Base-by-base conservation (phyloP, 192 early-diverging fungal genomes). In the Spizellomyces sp. region DNA sequence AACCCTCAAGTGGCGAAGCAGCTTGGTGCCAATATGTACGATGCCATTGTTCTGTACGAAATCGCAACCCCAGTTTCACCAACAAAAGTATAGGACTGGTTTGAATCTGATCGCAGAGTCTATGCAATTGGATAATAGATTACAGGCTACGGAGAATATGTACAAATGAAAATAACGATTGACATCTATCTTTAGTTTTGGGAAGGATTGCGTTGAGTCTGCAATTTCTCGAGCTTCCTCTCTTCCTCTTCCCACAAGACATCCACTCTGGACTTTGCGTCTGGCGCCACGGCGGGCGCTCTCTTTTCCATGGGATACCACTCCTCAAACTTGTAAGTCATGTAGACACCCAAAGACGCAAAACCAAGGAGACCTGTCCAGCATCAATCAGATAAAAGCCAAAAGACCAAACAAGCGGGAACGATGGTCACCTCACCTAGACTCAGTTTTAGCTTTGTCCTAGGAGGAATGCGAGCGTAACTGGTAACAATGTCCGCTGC, bases 21-120 rank as follows among this genome's bases (percentile, higher is more conserved):
- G 41, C 79, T 93, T 2, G 83, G 87, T 6, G 91, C 91, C 12
- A 47, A 80, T 12, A 87, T 93, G 77, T 93, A 88, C 70, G 91
- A 93, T 56, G 88, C 77, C 6, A 77, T 93, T 46, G 81, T 85
- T 63, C 57, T 79, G 19, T 88, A 70, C 58, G 80, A 75, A 45
- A 3, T 36, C 3, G 27, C 27, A 36, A 36, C 27, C 0, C 27
- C 27, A 36, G 27, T 0, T 36, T 36, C 27, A 36, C 27, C 27
- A 36, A 36, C 0, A 36, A 36, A 36, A 36, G 27, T 36, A 36
- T 36, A 36, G 27, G 27, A 36, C 27, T 36, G 27, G 27, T 36
- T 3, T 36, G 27, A 36, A 3, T 36, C 27, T 36, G 27, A 36
- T 36, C 27, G 0, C 3, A 36, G 27, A 36, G 3, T 36, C 27